phyloP scores from a whole-genome alignment of 2,329 filamentous ascomycete genomes.

The Apiospora marii region DNA sequence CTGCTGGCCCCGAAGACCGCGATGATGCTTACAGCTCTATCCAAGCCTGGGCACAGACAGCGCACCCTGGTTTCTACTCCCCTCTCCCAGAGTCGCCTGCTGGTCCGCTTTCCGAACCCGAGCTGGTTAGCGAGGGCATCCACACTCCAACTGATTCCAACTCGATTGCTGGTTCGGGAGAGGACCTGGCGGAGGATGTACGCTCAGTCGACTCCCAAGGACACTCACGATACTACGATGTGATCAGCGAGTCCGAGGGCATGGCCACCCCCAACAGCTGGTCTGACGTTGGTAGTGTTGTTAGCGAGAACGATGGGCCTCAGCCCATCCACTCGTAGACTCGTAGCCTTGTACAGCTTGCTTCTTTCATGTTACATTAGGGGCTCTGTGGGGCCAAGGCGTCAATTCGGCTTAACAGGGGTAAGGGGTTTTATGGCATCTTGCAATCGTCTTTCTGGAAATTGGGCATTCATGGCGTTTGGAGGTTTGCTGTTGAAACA shows the following conservation, averaged over 20 bases:
- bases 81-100: slow-evolving; percentile 62
- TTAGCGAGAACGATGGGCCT: slow-evolving; percentile 60
- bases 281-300: slow-evolving; percentile 70
- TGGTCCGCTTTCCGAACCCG: slow-evolving; percentile 59
- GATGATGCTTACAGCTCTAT: slow-evolving; percentile 65
- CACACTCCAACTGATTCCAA: slow-evolving; percentile 67
- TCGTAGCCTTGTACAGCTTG: not conserved
- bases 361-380: not conserved
- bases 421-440: not conserved
- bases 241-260: slow-evolving; percentile 67
- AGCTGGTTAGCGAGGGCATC: slow-evolving; percentile 49
- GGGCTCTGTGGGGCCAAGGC: not conserved
- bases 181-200: slow-evolving; percentile 55
- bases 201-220: slow-evolving; percentile 45
- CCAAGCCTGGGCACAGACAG: slow-evolving; percentile 69
- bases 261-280: slow-evolving; percentile 68
- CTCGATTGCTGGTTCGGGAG: slow-evolving; percentile 61
- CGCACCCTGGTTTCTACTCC: slow-evolving; percentile 65
- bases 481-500: not conserved
- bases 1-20: slow-evolving; percentile 56
- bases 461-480: slow-evolving; percentile 2
- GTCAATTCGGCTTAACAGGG: not conserved
- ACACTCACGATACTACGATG: slow-evolving; percentile 53
- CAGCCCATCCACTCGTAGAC: slow-evolving; percentile 20
- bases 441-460: slow-evolving; percentile 5